phyloP scores from a whole-genome alignment of 768 basidiomycete genomes.

The Russula earlei region DNA sequence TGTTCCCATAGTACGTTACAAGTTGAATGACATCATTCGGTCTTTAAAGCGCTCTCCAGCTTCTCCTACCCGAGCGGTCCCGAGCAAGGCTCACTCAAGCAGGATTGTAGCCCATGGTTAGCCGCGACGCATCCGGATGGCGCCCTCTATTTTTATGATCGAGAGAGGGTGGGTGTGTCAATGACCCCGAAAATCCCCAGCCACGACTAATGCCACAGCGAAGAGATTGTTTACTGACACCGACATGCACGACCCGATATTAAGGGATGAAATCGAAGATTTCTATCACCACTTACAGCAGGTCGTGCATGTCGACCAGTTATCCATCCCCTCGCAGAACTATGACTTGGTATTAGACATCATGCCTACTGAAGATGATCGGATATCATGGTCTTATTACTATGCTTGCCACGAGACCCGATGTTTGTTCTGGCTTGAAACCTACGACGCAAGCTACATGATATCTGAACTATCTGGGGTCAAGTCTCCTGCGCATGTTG shows the following conservation, averaged over 20 bases:
- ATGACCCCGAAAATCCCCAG: neutral
- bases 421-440: constrained; percentile 45
- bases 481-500: constrained; percentile 8
- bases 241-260: constrained; percentile 33
- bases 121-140: constrained; percentile 51
- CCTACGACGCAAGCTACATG: constrained; percentile 30
- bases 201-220: neutral
- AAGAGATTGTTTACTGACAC: constrained; percentile 48
- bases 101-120: constrained; percentile 30
- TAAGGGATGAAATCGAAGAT: constrained; percentile 28
- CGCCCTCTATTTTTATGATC: constrained; percentile 45
- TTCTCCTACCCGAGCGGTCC: neutral
- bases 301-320: constrained; percentile 9
- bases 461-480: constrained; percentile 19
- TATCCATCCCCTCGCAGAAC: constrained; percentile 15
- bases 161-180: constrained; percentile 31
- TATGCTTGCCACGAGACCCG: constrained; percentile 40
- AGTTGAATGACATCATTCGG: neutral
- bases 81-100: neutral
- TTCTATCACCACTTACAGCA: constrained; percentile 15
- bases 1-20: neutral
- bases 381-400: constrained; percentile 35
- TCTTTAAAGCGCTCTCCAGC: neutral
- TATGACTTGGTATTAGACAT: constrained; percentile 18
- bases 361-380: constrained; percentile 26